Evolutionary conservation across 164 flowering plant species (phyloP), one percentile per base, ranked within the genome.

Genomic region (Sedum album): DNA sequence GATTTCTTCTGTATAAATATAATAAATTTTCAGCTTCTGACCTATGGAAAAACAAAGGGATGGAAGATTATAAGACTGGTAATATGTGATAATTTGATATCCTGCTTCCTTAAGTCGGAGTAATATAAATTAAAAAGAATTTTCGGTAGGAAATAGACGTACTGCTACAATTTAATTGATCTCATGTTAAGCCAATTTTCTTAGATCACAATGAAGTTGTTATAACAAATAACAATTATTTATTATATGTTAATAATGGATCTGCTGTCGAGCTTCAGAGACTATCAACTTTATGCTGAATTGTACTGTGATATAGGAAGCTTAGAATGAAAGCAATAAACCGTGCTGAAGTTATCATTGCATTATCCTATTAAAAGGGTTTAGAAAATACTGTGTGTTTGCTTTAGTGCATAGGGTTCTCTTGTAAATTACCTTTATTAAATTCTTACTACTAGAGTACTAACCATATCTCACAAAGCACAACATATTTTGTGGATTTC

Each of bases 381-480:
- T 57, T n/a, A n/a, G 28, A 21, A 23, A 31, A 10, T 57, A 57
- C 2, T 11, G 18, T 57, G 28, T 28, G 33, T 6, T 10, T 28
- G 62, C 62, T 57, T 57, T 57, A 28, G 57, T 8, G 0, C 62
- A 57, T 57, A 28, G 62, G 62, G 62, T 57, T 57, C 62, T 31
- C 21, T 28, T 57, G 33, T 57, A 14, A 55, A 23, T 2, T 11
- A 57, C 62, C 62, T 57, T 28, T 26, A 25, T 26, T 57, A 57
- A 57, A 57, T 57, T 17, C 17, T 28, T 28, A 57, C 15, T 57
- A 28, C 18, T 15, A 25, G 33, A 57, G 5, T 26, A 57, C 31
- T n/a, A n/a, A n/a, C 38, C 51, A 25, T 26, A 26, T 55, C 14
- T 55, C 31, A 55, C 61, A 55, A 55, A 55, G 61, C 61, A 55